These are phyloP conservation scores for Darksidea phi DNA, from an alignment of 495 filamentous ascomycete genomes.

Conservation along the genomic window DNA sequence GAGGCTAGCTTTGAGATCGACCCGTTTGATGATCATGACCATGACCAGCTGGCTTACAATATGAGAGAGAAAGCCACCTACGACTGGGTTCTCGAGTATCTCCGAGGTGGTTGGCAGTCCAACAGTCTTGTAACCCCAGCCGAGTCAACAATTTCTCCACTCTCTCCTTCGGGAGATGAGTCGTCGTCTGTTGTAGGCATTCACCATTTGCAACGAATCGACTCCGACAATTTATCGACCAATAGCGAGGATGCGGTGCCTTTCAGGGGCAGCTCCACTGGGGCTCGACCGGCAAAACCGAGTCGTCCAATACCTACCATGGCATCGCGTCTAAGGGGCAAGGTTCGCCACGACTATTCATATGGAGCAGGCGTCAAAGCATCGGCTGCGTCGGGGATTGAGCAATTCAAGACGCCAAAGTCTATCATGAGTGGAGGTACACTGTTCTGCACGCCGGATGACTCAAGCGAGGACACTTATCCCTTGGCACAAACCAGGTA, in stretches of 20 bases:
- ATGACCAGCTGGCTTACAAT: too few relatives aligned
- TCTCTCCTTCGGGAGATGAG: not conserved
- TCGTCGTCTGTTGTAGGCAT: not conserved
- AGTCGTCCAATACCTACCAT: conserved; percentile 5
- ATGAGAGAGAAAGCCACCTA: too few relatives aligned
- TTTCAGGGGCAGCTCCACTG: too few relatives aligned
- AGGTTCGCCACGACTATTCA: not conserved
- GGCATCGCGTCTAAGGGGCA: not conserved
- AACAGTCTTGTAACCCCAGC: not conserved
- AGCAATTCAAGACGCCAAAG: conserved; percentile 6
- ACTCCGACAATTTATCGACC: conserved; percentile 1
- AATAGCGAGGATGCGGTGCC: not conserved
- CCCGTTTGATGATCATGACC: not conserved
- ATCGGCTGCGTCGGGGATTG: not conserved
- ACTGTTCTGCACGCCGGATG: conserved; percentile 1
- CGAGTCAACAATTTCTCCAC: not conserved
- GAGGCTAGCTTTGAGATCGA: not conserved
- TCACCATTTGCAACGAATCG: not conserved
- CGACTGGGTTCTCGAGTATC: conserved; percentile 14
- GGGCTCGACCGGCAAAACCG: too few relatives aligned
- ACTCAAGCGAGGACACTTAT: too few relatives aligned
- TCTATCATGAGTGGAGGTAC: conserved; percentile 10
- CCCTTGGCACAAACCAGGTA: too few relatives aligned
- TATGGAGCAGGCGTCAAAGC: too few relatives aligned
- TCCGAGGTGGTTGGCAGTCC: conserved; percentile 7